Base-by-base conservation (phyloP, 1,139 yeast genomes). In the Kurtzmaniella quercitrusa region DNA sequence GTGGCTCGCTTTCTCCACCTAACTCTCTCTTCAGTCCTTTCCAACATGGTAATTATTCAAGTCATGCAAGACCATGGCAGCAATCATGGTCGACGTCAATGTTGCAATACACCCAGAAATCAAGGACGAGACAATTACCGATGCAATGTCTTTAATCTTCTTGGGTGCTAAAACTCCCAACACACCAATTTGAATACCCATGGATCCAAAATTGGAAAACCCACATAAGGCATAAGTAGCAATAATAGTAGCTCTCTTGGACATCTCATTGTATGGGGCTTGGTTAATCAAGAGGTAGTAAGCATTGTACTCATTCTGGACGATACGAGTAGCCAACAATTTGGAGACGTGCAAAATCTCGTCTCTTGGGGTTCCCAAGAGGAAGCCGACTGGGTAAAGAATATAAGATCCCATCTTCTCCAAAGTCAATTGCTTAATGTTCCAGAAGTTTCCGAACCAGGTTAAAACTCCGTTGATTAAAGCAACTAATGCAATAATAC, bases 171-270 rank as follows among this genome's bases (percentile, higher is more conserved):
- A 64, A 44, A 81, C 73, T 50, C 79, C 75, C 51, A 81, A 70
- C 25, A 81, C 85, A 56, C 85, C 85, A 54, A 81, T 65, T 48
- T 81, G 81, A 45, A 81, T 79, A 55, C 85, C 86, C 51, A 81
- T 66, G 3, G 84, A 77, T 31, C 86, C 86, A 48, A 81, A 66
- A 61, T 81, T 81, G 38, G 85, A 77, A 59, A 81, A 81, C 1
- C 86, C 85, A 68, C 85, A 80, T 41, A 79, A 71, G 11, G 84
- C 81, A 52, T 79, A 81, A 25, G 86, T 81, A 24, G 85, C 82
- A 58, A 81, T 68, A 60, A 81, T 68, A 37, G 69, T 70, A 40
- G 79, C 79, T 61, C 86, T 73, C 45, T 68, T 63, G 34, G 81
- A 70, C 70, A 81, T 62, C 41, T 61, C 55, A 40, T 65, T 70